Evolutionary conservation across 73 alveolate species (phyloP), one percentile per base, ranked within the genome.

Genomic region (Paramecium biaurelia): DNA sequence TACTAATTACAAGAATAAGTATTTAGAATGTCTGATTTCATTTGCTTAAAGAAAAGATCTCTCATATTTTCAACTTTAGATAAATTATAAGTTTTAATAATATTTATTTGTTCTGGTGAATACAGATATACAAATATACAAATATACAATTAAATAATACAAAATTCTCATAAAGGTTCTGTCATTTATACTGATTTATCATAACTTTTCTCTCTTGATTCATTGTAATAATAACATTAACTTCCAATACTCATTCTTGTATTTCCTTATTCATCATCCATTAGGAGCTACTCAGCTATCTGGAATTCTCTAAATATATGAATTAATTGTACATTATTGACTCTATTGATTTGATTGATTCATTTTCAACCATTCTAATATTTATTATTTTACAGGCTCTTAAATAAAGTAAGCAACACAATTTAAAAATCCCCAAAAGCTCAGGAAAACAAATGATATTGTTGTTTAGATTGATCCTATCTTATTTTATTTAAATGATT

Each of bases 191-290:
- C 84, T 30, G 84, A 63, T 63, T 30, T 63, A 63, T 63, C 84
- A 63, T 9, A 63, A 32, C 84, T 63, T n/a, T 63, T 63, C 4
- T 63, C 84, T 26, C 84, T 4, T 2, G 84, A 26, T 5, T 72
- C 86, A 15, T 72, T 37, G 30, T 72, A 72, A 38, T 72, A 72
- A 72, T 72, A 72, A 38, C 56, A 72, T 37, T 72, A 37, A 5
- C 86, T 72, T 37, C 86, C 86, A 28, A 72, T 72, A 72, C 86
- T 72, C 58, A 72, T 12, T 72, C 86, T 72, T 21, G 58, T 35
- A 6, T 37, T 37, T 38, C 56, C 56, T 53, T 53, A 21, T 28
- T 72, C 86, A 30, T 72, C 86, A 14, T 72, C 86, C 35, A 42
- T 37, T 7, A 72, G n/a, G 18, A 72, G 45, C 53, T 32, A 34